Evolutionary conservation across 129 eudicot genomes (phyloP).

Genomic region (Chrysanthemum lavandulifolium): DNA sequence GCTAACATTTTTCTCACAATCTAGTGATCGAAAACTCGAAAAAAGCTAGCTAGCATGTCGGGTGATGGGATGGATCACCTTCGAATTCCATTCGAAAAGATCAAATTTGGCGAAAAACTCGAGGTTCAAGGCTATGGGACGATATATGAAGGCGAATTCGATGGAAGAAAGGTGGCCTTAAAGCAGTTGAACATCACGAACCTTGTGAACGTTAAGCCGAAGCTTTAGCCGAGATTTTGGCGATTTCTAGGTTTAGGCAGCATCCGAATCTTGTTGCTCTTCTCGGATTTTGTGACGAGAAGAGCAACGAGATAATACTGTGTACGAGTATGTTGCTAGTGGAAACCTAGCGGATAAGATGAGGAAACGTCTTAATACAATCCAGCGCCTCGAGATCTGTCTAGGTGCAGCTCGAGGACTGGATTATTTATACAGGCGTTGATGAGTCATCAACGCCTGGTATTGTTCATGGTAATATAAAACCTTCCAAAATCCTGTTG

Average conservation of each 20-base stretch:
- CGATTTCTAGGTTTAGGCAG: constrained; percentile 21
- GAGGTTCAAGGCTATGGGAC: constrained; percentile 33
- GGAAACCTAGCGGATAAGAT: constrained; percentile 35
- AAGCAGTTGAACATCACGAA: constrained; percentile 37
- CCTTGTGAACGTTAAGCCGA: constrained; percentile 26
- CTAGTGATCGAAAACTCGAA: neutral
- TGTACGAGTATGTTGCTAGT: constrained; percentile 28
- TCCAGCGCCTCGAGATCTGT: constrained; percentile 38
- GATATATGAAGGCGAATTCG: constrained; percentile 29
- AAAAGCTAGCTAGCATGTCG: constrained; percentile 21
- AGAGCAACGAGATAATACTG: constrained; percentile 32
- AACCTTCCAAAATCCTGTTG: constrained; percentile 27
- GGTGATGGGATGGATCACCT: constrained; percentile 35
- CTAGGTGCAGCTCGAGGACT: constrained; percentile 40
- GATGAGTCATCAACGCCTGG: constrained; percentile 11
- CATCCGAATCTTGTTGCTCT: constrained; percentile 40
- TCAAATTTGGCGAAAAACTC: constrained; percentile 19
- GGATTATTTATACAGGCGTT: constrained; percentile 27
- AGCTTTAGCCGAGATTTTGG: constrained; percentile 28
- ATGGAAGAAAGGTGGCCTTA: constrained; percentile 26
- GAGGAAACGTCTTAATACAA: constrained; percentile 32
- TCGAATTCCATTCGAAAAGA: constrained; percentile 32
- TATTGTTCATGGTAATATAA: constrained; percentile 31
- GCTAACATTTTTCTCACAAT: neutral
- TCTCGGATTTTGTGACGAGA: constrained; percentile 33